phyloP scores from a whole-genome alignment of 2,329 filamentous ascomycete genomes.

The Ascochyta fabae region DNA sequence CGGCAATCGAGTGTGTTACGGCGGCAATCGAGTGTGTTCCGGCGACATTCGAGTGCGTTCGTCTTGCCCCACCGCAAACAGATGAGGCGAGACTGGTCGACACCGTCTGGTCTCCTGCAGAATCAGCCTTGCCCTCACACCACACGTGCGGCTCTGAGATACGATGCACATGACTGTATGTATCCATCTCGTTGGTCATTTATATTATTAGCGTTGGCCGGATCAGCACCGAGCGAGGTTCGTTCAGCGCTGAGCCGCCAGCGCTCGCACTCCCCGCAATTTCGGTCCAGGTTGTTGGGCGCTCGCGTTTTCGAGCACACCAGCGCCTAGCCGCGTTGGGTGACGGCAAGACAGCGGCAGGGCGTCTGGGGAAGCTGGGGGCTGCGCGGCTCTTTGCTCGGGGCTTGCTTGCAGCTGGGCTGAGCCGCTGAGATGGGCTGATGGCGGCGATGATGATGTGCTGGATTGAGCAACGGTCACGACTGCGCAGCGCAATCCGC shows the following conservation, averaged over 20 bases:
- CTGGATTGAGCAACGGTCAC: background rate
- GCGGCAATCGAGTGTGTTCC: background rate
- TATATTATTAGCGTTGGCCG: background rate
- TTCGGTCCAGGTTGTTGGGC: slow-evolving; percentile 5
- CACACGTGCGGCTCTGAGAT: slow-evolving; percentile 13
- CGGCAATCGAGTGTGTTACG: background rate
- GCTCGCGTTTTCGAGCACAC: background rate
- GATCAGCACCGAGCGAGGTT: slow-evolving; percentile 12
- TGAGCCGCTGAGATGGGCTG: background rate
- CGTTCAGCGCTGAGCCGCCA: slow-evolving; percentile 4
- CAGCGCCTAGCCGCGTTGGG: slow-evolving; percentile 12
- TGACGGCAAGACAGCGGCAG: slow-evolving; percentile 6
- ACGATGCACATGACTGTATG: slow-evolving; percentile 3
- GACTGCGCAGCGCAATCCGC: background rate
- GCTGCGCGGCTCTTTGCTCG: slow-evolving; percentile 15
- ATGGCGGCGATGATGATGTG: background rate
- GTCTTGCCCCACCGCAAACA: background rate
- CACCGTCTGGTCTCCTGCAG: background rate
- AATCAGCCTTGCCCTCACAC: slow-evolving; percentile 9
- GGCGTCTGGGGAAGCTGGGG: slow-evolving; percentile 16
- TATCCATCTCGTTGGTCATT: slow-evolving; percentile 4
- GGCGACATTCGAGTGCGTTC: background rate
- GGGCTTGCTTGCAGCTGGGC: slow-evolving; percentile 3
- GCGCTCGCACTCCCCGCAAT: slow-evolving; percentile 8
- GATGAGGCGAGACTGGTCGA: background rate